A percentile compares a stretch with the other conserved stretches of the same genome.
Evolutionary conservation across 495 filamentous ascomycete genomes (phyloP).

Genomic region (Penicillium paradoxum): DNA sequence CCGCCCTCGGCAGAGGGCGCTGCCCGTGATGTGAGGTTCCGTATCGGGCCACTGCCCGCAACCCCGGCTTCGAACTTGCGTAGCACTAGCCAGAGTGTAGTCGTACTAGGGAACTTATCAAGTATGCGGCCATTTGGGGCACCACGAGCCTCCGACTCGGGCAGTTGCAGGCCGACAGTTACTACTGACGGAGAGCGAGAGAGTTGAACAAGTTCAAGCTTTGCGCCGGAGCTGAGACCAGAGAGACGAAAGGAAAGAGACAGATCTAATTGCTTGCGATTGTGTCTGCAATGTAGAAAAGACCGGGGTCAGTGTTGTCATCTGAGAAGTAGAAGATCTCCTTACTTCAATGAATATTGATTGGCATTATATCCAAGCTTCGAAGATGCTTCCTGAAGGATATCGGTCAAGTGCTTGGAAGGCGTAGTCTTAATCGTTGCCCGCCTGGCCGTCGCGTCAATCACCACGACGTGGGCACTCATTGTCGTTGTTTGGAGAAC

Average conservation of each 20-base stretch:
- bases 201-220: slow-evolving; percentile 82
- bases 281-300: slow-evolving; percentile 50
- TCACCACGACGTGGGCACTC: slow-evolving; percentile 85
- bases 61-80: slow-evolving; percentile 77
- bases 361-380: slow-evolving; percentile 69
- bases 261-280: slow-evolving; percentile 77
- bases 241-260: slow-evolving; percentile 81
- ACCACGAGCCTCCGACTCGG: slow-evolving; percentile 55
- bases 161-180: slow-evolving; percentile 77
- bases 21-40: slow-evolving; percentile 76
- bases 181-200: slow-evolving; percentile 79
- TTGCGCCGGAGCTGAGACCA: slow-evolving; percentile 78
- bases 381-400: slow-evolving; percentile 78
- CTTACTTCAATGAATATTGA: slow-evolving; percentile 77
- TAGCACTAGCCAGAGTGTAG: slow-evolving; percentile 79
- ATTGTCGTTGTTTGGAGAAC: slow-evolving; percentile 39
- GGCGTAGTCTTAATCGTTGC: slow-evolving; percentile 80
- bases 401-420: slow-evolving; percentile 70
- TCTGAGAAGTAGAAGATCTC: background rate
- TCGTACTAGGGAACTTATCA: slow-evolving; percentile 79
- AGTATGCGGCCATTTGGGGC: slow-evolving; percentile 58
- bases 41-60: slow-evolving; percentile 47
- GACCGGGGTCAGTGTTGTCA: slow-evolving; percentile 9
- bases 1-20: slow-evolving; percentile 53
- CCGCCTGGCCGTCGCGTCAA: slow-evolving; percentile 68